Evolutionary conservation across 768 basidiomycete genomes (phyloP).

Genomic region (Panaeolus papilionaceus): DNA sequence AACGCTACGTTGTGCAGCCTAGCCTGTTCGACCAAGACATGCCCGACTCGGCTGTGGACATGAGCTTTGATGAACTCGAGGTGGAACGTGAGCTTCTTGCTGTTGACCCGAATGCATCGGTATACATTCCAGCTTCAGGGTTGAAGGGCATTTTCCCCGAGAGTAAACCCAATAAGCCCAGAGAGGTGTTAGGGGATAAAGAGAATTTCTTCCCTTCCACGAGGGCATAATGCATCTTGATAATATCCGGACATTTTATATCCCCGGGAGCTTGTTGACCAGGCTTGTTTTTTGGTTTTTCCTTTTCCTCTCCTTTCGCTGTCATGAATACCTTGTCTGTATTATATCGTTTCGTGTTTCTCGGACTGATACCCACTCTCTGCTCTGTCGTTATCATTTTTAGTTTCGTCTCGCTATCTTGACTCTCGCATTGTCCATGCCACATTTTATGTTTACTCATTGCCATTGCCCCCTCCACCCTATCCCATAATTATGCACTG

Average conservation of each 20-base stretch:
- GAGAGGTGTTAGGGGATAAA: constrained; percentile 55
- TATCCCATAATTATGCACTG: constrained; percentile 1
- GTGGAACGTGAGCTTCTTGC: constrained; percentile 38
- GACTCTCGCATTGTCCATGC: not conserved
- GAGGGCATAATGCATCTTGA: constrained; percentile 11
- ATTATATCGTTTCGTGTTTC: not conserved
- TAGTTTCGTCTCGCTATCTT: not conserved
- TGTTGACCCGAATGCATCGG: constrained; percentile 22
- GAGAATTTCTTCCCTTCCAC: constrained; percentile 49
- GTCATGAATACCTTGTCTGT: not conserved
- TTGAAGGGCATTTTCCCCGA: constrained; percentile 24
- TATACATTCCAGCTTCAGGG: constrained; percentile 26
- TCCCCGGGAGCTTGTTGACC: constrained; percentile 2
- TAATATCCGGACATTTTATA: not conserved
- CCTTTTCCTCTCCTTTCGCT: not conserved
- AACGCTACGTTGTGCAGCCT: constrained; percentile 42
- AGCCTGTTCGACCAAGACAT: constrained; percentile 65
- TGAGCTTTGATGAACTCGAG: constrained; percentile 59
- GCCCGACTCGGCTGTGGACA: constrained; percentile 62
- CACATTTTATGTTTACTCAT: not conserved
- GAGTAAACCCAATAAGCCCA: constrained; percentile 28
- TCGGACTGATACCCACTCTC: not conserved
- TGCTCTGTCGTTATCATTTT: not conserved
- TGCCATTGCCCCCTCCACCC: not conserved
- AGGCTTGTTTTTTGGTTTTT: not conserved